A percentile compares a stretch with the other conserved stretches of the same genome.
These are phyloP conservation scores for Diaporthe capsici DNA, from an alignment of 2,329 filamentous ascomycete genomes.

Conservation along the genomic window DNA sequence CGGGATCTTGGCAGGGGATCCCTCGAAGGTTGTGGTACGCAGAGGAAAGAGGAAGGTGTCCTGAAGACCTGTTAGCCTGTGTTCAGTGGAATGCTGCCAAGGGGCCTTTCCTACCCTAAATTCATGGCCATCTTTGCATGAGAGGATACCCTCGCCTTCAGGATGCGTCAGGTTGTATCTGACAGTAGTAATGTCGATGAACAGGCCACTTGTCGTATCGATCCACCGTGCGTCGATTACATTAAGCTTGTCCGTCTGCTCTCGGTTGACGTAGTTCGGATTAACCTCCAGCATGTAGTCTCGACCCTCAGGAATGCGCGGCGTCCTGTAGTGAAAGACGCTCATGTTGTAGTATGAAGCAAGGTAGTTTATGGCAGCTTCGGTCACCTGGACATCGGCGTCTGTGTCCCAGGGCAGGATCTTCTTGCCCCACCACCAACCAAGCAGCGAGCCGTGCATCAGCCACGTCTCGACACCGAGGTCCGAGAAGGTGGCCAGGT, in stretches of 20 bases:
- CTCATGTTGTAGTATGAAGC: conserved; percentile 76
- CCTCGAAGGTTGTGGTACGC: conserved; percentile 78
- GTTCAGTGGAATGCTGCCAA: background rate
- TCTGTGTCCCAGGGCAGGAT: conserved; percentile 85
- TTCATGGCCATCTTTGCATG: conserved; percentile 66
- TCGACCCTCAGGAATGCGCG: conserved; percentile 54
- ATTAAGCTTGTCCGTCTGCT: conserved; percentile 56
- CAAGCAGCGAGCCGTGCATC: conserved; percentile 85
- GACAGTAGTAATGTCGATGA: conserved; percentile 66
- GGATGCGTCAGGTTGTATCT: conserved; percentile 63
- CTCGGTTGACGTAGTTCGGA: conserved; percentile 57
- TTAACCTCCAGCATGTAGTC: conserved; percentile 66
- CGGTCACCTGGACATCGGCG: conserved; percentile 80
- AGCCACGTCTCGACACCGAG: conserved; percentile 84
- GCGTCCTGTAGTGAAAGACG: conserved; percentile 59
- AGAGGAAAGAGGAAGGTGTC: conserved; percentile 77
- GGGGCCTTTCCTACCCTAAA: conserved; percentile 55
- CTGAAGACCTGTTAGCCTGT: conserved; percentile 48
- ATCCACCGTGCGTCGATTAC: conserved; percentile 65
- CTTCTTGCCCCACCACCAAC: conserved; percentile 86
- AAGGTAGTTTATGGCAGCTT: conserved; percentile 75
- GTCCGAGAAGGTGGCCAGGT: conserved; percentile 76
- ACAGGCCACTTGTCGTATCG: conserved; percentile 61
- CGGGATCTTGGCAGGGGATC: conserved; percentile 75
- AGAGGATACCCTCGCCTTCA: conserved; percentile 60